Conservation (phyloP, 129 eudicot species). For the Flaveria trinervia region DNA sequence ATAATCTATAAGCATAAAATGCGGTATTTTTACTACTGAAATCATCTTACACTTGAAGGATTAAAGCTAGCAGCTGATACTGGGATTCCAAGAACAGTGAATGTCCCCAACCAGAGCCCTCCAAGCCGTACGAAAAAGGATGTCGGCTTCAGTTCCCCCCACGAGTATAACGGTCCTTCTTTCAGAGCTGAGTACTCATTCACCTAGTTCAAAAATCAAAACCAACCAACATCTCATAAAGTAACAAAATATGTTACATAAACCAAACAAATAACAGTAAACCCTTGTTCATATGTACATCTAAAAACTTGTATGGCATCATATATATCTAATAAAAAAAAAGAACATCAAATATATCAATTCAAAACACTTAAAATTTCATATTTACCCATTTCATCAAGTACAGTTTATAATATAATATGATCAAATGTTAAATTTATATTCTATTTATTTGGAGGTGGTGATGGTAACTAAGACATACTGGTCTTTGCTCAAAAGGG, state of each 20-base stretch:
- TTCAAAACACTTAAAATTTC: background rate
- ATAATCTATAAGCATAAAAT: no score
- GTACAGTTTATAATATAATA: background rate
- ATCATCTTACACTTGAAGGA: conserved; percentile 67
- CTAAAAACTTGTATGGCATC: background rate
- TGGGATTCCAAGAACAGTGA: conserved; percentile 81
- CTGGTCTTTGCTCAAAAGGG: conserved; percentile 98
- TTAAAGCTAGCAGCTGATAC: conserved; percentile 97
- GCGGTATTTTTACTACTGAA: background rate
- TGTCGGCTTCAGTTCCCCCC: conserved; percentile 86
- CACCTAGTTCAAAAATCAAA: conserved; percentile 46
- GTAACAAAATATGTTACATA: background rate
- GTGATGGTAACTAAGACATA: conserved; percentile 35
- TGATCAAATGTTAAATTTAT: no score
- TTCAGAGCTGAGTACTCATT: conserved; percentile 96
- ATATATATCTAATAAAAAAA: background rate
- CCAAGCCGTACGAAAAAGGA: conserved; percentile 85
- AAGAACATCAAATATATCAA: background rate
- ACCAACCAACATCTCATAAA: conserved; percentile 22
- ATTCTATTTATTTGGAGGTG: no score
- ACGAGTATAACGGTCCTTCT: conserved; percentile 81
- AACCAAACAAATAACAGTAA: background rate
- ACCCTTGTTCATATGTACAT: background rate
- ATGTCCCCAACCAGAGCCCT: conserved; percentile 87
- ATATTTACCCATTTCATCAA: background rate